Percentiles rank a stretch among this genome's conserved stretches.
These are phyloP conservation scores for Paramecium caudatum DNA, from an alignment of 73 alveolate genomes.

Conservation along the genomic window DNA sequence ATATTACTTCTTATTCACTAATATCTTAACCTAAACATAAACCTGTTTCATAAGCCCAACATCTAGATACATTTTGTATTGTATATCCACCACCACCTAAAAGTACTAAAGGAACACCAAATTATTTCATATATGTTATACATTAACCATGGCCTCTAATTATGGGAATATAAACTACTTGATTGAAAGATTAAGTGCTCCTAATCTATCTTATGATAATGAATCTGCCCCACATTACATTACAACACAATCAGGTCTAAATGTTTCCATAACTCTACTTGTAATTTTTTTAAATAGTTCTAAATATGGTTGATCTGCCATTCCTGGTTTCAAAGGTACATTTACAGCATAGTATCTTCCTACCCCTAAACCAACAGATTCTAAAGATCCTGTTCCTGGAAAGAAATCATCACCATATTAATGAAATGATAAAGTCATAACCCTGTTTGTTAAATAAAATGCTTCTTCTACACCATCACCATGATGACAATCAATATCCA, in stretches of 20 bases:
- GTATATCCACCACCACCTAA: constrained; percentile 99
- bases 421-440: constrained; percentile 97
- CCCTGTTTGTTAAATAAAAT: constrained; percentile 94
- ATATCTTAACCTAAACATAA: constrained; percentile 84
- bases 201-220: constrained; percentile 94
- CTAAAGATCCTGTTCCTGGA: constrained; percentile 98
- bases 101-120: constrained; percentile 95
- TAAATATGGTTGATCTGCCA: constrained; percentile 93
- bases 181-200: constrained; percentile 94
- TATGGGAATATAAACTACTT: not conserved
- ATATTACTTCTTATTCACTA: constrained; percentile 41
- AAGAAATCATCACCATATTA: constrained; percentile 96
- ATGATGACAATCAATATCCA: constrained; percentile 99
- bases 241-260: constrained; percentile 96
- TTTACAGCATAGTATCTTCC: constrained; percentile 96
- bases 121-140: constrained; percentile 88
- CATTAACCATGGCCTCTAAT: constrained; percentile 97
- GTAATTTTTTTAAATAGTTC: constrained; percentile 89
- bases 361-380: constrained; percentile 92
- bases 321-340: constrained; percentile 97
- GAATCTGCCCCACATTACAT: constrained; percentile 99
- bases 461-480: constrained; percentile 99
- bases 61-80: constrained; percentile 96
- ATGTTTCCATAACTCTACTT: constrained; percentile 92
- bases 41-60: constrained; percentile 99